These are phyloP conservation scores for Neostapfia colusana DNA, from an alignment of 176 grass and related monocot genomes.

Conservation along the genomic window DNA sequence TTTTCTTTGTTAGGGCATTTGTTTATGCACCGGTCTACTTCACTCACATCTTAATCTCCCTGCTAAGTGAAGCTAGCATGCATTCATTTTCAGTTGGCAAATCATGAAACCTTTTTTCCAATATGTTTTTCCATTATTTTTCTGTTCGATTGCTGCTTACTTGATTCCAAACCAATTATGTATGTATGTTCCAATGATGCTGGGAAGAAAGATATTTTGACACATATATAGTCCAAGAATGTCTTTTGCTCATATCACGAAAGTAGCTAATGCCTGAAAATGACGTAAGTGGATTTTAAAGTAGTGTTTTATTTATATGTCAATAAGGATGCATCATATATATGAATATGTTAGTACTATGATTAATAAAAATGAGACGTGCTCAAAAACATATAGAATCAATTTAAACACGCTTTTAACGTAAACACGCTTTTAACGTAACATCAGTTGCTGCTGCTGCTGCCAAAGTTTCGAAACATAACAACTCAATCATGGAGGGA, in stretches of 20 bases:
- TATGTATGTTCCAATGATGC: not conserved
- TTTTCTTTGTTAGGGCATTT: slow-evolving; percentile 31
- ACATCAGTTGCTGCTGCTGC: too few relatives aligned
- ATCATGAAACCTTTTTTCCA: not conserved
- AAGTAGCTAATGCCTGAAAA: slow-evolving; percentile 38
- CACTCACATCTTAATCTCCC: slow-evolving; percentile 33
- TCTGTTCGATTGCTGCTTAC: not conserved
- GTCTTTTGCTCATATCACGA: not conserved
- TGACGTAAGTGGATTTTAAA: not conserved
- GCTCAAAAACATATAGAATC: too few relatives aligned
- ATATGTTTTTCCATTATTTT: not conserved
- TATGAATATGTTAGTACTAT: not conserved
- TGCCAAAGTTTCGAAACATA: not conserved
- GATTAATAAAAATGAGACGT: not conserved
- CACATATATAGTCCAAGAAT: not conserved
- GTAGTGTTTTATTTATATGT: slow-evolving; percentile 2
- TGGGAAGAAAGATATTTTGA: slow-evolving; percentile 3
- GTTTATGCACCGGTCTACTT: slow-evolving; percentile 39
- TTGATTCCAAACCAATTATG: not conserved
- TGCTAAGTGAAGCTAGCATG: slow-evolving; percentile 15
- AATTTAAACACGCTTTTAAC: too few relatives aligned
- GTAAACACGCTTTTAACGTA: too few relatives aligned
- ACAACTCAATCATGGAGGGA: slow-evolving; percentile 23
- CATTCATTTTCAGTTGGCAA: slow-evolving; percentile 25
- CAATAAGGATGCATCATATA: not conserved